A percentile compares a stretch with the other conserved stretches of the same genome.
Conservation (phyloP, 805 yeast species). For the Nakazawaea ishiwadae region DNA sequence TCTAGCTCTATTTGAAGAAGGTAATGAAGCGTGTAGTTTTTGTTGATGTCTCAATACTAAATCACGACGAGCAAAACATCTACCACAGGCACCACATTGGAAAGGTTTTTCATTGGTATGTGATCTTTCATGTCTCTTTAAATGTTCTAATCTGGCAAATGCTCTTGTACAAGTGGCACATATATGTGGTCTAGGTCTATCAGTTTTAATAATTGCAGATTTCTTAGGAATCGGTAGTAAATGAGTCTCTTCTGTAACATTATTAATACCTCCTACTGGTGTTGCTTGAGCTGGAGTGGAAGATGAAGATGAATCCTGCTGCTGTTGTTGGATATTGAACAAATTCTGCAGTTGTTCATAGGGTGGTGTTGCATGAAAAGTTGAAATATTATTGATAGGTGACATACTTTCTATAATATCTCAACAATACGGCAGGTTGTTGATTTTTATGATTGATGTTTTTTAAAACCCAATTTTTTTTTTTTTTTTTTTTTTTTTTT, state of each 20-base stretch:
- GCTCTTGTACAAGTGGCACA: slow-evolving; percentile 91
- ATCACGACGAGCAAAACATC: slow-evolving; percentile 91
- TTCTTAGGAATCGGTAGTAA: slow-evolving; percentile 73
- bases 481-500: no score
- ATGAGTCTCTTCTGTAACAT: no score
- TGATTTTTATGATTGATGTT: no score
- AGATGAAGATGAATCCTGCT: slow-evolving; percentile 7
- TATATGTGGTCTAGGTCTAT: slow-evolving; percentile 90
- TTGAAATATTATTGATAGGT: no score
- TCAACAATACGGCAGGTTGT: no score
- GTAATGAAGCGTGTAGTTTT: slow-evolving; percentile 68
- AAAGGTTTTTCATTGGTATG: slow-evolving; percentile 96
- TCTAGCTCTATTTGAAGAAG: slow-evolving; percentile 30
- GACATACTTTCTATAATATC: no score
- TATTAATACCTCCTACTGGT: neutral
- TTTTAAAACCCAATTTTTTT: no score
- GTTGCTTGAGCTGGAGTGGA: slow-evolving; percentile 1
- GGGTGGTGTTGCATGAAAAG: no score
- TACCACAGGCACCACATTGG: slow-evolving; percentile 93
- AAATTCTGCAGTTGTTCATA: no score
- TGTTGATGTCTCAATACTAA: slow-evolving; percentile 90
- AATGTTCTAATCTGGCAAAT: slow-evolving; percentile 91
- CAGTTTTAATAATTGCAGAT: slow-evolving; percentile 78
- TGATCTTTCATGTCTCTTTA: slow-evolving; percentile 88
- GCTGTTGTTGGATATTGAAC: no score